phyloP scores from a whole-genome alignment of 768 basidiomycete species.

The Pulveroboletus frians region DNA sequence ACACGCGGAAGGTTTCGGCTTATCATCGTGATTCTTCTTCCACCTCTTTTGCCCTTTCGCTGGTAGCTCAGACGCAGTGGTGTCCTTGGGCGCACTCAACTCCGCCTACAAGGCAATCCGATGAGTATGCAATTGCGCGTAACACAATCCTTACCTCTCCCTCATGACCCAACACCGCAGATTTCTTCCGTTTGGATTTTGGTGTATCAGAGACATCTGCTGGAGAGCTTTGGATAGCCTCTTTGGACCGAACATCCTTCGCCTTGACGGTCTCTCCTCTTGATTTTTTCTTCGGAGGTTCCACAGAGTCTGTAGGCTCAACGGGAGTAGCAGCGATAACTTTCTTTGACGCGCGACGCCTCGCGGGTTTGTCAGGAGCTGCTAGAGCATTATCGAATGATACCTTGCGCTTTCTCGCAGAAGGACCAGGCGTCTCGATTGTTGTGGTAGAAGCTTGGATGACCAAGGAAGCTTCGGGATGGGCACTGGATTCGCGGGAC shows the following conservation, averaged over 20 bases:
- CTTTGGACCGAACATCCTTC: conserved; percentile 4
- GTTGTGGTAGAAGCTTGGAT: not conserved
- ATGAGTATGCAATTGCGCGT: not conserved
- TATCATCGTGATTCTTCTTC: conserved; percentile 4
- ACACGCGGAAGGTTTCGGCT: conserved; percentile 9
- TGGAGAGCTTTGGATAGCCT: not conserved
- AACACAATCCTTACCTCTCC: conserved; percentile 10
- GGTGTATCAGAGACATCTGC: conserved; percentile 5
- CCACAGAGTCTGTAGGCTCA: not conserved
- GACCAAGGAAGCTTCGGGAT: not conserved
- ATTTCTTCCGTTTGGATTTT: conserved; percentile 8
- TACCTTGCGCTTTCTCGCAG: conserved; percentile 27
- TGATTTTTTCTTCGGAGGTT: conserved; percentile 18
- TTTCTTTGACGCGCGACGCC: conserved; percentile 8
- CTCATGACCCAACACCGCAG: not conserved
- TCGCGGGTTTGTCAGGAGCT: not conserved
- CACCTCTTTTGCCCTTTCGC: conserved; percentile 6
- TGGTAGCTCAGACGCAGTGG: not conserved
- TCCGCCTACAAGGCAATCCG: conserved; percentile 8
- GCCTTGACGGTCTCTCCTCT: conserved; percentile 4
- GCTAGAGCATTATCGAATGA: conserved; percentile 1
- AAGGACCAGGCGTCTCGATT: not conserved
- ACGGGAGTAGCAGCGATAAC: not conserved
- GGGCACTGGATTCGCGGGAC: not conserved
- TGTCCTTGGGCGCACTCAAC: not conserved